Evolutionary conservation across 2,329 filamentous ascomycete genomes (phyloP), one percentile per base, ranked within the genome.

Genomic region (Apiospora saccharicola): DNA sequence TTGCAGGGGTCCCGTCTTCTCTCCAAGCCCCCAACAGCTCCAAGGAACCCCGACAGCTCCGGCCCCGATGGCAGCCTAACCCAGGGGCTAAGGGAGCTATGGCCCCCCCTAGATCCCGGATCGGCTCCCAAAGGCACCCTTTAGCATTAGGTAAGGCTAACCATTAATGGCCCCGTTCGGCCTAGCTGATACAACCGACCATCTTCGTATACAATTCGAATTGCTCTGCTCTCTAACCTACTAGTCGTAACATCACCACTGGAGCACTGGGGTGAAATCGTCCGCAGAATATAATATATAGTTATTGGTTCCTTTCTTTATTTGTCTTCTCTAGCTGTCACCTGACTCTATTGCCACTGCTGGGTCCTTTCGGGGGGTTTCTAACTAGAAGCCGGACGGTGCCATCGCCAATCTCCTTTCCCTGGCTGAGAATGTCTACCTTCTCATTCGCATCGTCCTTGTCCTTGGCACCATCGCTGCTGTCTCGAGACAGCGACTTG

Each of bases 361-460:
- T 86, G n/a, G 88, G 87, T 2, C 87, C 87, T 82, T 88, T 90
- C 71, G 88, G 87, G 73, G 87, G 85, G 75, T 90, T 90, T 76
- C 90, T 85, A 71, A 92, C 90, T 75, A 92, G 83, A 77, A 92
- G 85, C 81, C 89, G 86, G 71, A 92, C 90, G 81, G 91, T 92
- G 75, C 90, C 90, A 73, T 91, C 89, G 43, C 90, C 90, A 78
- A 92, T 91, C 82, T 92, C 90, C 61, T 91, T 88, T n/a, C 90
- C 90, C 79, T 91, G 89, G 75, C 88, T 88, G 67, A 92, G 83
- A 73, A 92, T 89, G 77, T 91, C 90, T 41, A 86, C 82, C 74
- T 86, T 84, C 71, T 85, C 84, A 47, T 81, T 81, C 3, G 19
- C 16, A 46, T 83, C 83, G n/a, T 46, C 67, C 69, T 83, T 83